Base-by-base conservation (phyloP, 2,329 filamentous ascomycete species). In the Juglanconis juglandina region DNA sequence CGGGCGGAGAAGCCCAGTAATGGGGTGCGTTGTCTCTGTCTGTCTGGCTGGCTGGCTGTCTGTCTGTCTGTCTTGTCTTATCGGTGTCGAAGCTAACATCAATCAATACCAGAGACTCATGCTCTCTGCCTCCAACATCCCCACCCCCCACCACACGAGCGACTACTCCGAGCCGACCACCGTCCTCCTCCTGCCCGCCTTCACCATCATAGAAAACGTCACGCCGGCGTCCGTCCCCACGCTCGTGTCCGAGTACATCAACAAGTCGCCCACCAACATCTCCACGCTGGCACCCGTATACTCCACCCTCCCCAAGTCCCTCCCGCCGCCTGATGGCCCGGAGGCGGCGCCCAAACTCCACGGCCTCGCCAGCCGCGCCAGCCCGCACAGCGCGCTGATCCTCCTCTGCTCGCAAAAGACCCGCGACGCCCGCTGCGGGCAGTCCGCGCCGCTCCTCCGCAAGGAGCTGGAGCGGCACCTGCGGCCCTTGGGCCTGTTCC, bases 351-450 rank as follows among this genome's bases (percentile, higher is more conserved):
- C 72, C 3, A 66, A 68, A 32, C 63, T 68, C 30, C 68, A 69
- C 7, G 68, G 70, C 35, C 69, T 80, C 37, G 70, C 69, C 1
- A 74, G 87, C 24, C 84, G 86, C 5, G 81, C 89, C 4, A 93
- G 87, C 66, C 92, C 92, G 3, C 94, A 98, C 79, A 83, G 85
- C 63, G 92, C 89, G 65, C 83, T 98, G 33, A 92, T 99, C 70
- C 85, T 99, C 54, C 87, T 99, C 70, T 99, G 95, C 80, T 96
- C 91, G 50, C 95, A 98, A 72, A 87, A 86, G 69, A 97, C 92
- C n/a, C 89, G 95, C 64, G 95, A 98, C 73, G 93, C 91, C 0
- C 90, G 95, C 68, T 98, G 95, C 72, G 95, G 94, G 0, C 93
- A 97, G 77, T 95, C 90, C 39, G 95, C 95, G 1, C 95, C 95